Conservation (phyloP, 1,139 yeast genomes). For the Magnusiomyces suaveolens region DNA sequence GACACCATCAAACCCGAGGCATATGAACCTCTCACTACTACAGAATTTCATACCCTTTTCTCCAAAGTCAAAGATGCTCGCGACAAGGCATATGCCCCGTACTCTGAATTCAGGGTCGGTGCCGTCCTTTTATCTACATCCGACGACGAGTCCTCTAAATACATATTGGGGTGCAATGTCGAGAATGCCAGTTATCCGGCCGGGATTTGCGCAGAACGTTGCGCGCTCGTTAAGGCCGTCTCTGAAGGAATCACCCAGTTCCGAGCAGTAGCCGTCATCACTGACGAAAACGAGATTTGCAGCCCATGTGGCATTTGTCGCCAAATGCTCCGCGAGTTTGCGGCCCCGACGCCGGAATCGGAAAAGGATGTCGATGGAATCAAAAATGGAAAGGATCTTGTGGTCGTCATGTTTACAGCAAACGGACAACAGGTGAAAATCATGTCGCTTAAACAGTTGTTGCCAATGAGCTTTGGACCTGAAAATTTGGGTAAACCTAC, state of each 20-base stretch:
- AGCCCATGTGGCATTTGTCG: slow-evolving; percentile 95
- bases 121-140: slow-evolving; percentile 50
- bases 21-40: slow-evolving; percentile 1
- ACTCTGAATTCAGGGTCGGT: slow-evolving; percentile 82
- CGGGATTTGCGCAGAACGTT: slow-evolving; percentile 82
- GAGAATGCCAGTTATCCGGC: slow-evolving; percentile 92
- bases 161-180: slow-evolving; percentile 68
- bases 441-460: slow-evolving; percentile 46
- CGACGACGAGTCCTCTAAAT: slow-evolving; percentile 36
- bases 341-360: slow-evolving; percentile 9
- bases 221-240: slow-evolving; percentile 59
- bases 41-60: slow-evolving; percentile 19
- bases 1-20: background rate
- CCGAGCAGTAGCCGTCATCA: slow-evolving; percentile 60
- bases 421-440: slow-evolving; percentile 25
- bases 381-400: slow-evolving; percentile 17
- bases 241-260: slow-evolving; percentile 28
- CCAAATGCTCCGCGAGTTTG: slow-evolving; percentile 76
- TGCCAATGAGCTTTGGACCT: slow-evolving; percentile 86
- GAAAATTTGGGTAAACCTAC: slow-evolving; percentile 39
- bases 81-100: slow-evolving; percentile 60
- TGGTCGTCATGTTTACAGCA: slow-evolving; percentile 27
- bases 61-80: slow-evolving; percentile 20
- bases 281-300: slow-evolving; percentile 48
- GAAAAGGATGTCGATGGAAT: background rate